Evolutionary conservation across 345 rosid genomes (phyloP).

Genomic region (Lenwebbia sp.): DNA sequence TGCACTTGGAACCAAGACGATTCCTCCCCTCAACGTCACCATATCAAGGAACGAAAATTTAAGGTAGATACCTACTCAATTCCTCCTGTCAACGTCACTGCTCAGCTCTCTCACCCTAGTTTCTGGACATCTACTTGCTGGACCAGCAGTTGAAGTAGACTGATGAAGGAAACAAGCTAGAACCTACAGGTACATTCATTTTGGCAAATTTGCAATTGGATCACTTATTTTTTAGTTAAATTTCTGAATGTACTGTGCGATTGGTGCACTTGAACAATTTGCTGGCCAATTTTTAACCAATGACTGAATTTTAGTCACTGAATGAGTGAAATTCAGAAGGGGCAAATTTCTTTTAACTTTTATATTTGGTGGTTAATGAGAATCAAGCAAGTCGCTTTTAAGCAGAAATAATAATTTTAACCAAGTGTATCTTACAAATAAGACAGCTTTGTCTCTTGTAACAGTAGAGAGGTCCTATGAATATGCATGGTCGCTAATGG

Average conservation of each 20-base stretch:
- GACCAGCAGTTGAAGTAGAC: not conserved
- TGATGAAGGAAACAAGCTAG: not conserved
- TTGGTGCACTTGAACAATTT: not conserved
- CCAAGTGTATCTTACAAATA: not conserved
- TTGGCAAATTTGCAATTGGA: not conserved
- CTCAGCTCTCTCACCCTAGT: not conserved
- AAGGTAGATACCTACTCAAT: not conserved
- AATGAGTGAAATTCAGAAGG: not conserved
- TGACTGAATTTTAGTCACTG: not conserved
- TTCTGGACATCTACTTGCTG: not conserved
- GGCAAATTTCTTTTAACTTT: not conserved
- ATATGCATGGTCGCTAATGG: not conserved
- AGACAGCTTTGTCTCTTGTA: not conserved
- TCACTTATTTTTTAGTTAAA: not conserved
- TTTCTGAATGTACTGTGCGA: not conserved
- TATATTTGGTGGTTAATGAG: not conserved
- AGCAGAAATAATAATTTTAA: not conserved
- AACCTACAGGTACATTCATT: not conserved
- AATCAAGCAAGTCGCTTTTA: not conserved
- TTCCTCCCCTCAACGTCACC: not conserved
- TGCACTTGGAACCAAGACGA: not conserved
- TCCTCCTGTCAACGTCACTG: not conserved
- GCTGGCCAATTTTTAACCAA: not conserved
- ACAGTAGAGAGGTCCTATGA: not conserved
- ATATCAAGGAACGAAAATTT: not conserved